Evolutionary conservation across 176 grass and related monocot species (phyloP).

Genomic region (Cocos nucifera): DNA sequence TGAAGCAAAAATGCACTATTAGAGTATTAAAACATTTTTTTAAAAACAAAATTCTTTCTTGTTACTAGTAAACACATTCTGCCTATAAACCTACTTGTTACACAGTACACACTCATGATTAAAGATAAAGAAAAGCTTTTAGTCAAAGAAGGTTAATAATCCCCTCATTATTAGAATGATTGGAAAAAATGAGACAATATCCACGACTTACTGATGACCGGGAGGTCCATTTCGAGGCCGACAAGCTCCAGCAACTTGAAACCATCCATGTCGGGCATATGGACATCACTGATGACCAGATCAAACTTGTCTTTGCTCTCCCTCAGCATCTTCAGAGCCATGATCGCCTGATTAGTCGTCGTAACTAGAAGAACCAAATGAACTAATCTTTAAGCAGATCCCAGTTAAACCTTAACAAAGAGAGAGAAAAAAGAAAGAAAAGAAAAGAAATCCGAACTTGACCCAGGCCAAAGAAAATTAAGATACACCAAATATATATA

Average conservation of each 20-base stretch:
- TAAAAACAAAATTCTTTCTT: too few species aligned
- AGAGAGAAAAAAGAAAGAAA: neutral
- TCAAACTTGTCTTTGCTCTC: constrained; percentile 81
- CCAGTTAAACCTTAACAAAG: neutral
- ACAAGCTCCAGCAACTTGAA: constrained; percentile 79
- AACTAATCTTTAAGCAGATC: constrained; percentile 10
- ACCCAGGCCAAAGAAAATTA: neutral
- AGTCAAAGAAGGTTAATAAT: too few species aligned
- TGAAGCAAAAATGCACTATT: too few species aligned
- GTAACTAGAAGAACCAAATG: constrained; percentile 47
- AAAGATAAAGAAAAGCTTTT: too few species aligned
- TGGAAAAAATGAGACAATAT: neutral
- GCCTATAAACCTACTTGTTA: too few species aligned
- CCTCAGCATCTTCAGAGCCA: constrained; percentile 56
- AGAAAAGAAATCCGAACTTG: neutral
- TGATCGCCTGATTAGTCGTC: constrained; percentile 47
- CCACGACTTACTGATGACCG: constrained; percentile 73
- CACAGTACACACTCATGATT: too few species aligned
- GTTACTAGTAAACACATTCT: too few species aligned
- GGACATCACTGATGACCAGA: constrained; percentile 83
- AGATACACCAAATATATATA: neutral
- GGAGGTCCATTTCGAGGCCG: constrained; percentile 90
- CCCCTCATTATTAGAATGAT: neutral
- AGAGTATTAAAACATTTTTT: too few species aligned
- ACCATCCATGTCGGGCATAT: constrained; percentile 78